Percentiles rank a stretch among this genome's conserved stretches.
Conservation (phyloP, 768 basidiomycete species). For the Exidia glandulosa region DNA sequence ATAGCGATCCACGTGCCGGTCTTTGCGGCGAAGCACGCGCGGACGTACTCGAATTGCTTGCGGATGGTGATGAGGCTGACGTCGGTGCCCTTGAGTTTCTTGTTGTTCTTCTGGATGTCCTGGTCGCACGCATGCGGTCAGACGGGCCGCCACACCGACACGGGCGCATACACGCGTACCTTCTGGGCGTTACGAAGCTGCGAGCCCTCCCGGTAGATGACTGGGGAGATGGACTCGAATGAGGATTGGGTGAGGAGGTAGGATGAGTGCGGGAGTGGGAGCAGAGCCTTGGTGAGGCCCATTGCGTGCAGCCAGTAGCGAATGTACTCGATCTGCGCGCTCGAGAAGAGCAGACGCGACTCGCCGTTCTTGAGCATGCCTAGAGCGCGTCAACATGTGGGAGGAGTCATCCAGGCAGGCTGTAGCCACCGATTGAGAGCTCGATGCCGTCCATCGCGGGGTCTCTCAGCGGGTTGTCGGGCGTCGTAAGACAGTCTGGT, state of each 20-base stretch:
- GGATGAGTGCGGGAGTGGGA: slow-evolving; percentile 70
- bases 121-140: slow-evolving; percentile 16
- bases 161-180: slow-evolving; percentile 29
- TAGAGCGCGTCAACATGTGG: slow-evolving; percentile 13
- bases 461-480: slow-evolving; percentile 56
- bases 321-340: slow-evolving; percentile 74
- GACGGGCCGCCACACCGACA: background rate
- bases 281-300: slow-evolving; percentile 47
- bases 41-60: slow-evolving; percentile 55
- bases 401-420: background rate
- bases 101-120: slow-evolving; percentile 74
- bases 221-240: slow-evolving; percentile 47
- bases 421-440: slow-evolving; percentile 54
- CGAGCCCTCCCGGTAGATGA: slow-evolving; percentile 41
- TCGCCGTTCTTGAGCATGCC: slow-evolving; percentile 64
- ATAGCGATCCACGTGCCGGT: slow-evolving; percentile 65
- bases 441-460: slow-evolving; percentile 43
- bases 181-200: slow-evolving; percentile 50
- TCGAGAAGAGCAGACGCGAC: slow-evolving; percentile 70
- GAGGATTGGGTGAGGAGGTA: slow-evolving; percentile 55
- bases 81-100: slow-evolving; percentile 56
- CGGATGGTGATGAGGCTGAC: slow-evolving; percentile 45
- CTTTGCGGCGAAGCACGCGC: slow-evolving; percentile 50
- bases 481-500: slow-evolving; percentile 56
- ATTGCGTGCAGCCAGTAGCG: slow-evolving; percentile 76